phyloP scores from a whole-genome alignment of 192 early-diverging fungal genomes.

The Paraglomus brasilianum region DNA sequence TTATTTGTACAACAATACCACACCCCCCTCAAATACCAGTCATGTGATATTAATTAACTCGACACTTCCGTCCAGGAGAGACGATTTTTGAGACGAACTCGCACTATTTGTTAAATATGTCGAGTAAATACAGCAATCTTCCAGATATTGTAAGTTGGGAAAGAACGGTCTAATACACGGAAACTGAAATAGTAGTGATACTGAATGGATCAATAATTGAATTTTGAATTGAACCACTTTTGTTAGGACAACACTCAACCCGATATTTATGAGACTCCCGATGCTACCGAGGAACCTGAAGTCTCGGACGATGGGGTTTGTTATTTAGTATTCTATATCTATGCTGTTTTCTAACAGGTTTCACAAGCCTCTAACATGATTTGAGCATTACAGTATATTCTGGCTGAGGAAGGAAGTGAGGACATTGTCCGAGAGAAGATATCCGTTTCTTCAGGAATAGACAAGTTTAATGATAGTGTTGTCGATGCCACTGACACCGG shows the following conservation, averaged over 20 bases:
- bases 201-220: neutral
- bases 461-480: slow-evolving; percentile 55
- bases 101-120: slow-evolving; percentile 38
- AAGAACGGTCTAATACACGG: neutral
- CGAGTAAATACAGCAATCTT: slow-evolving; percentile 72
- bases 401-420: slow-evolving; percentile 60
- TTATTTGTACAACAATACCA: too few relatives aligned
- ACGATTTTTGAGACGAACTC: neutral
- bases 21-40: too few relatives aligned
- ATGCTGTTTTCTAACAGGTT: neutral
- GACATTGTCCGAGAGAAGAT: slow-evolving; percentile 55
- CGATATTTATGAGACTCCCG: slow-evolving; percentile 87
- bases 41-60: too few relatives aligned
- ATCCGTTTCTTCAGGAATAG: slow-evolving; percentile 53
- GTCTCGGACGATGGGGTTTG: slow-evolving; percentile 24
- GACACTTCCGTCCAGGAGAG: too few relatives aligned
- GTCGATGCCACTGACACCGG: slow-evolving; percentile 54
- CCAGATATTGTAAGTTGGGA: slow-evolving; percentile 69
- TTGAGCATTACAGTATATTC: slow-evolving; percentile 24
- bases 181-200: neutral
- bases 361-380: neutral
- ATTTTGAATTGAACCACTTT: neutral
- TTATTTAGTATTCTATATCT: neutral
- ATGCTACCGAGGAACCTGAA: slow-evolving; percentile 40
- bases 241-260: slow-evolving; percentile 62